Base-by-base conservation (phyloP, 2,329 filamentous ascomycete species). In the Cercospora sp. region DNA sequence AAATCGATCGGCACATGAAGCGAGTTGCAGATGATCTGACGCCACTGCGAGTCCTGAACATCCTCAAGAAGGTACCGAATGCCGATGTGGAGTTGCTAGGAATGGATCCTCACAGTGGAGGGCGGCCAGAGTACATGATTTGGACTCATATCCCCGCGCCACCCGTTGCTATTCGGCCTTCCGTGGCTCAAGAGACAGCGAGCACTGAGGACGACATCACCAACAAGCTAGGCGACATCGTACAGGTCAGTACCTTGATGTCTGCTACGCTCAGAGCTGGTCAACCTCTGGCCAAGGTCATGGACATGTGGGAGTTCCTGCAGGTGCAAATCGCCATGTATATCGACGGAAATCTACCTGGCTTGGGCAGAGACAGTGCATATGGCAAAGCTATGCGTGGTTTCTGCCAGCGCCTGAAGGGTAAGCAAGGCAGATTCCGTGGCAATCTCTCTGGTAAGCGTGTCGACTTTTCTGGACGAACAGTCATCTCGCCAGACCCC, bases 281-380 rank as follows among this genome's bases (percentile, higher is more conserved):
- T 9, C 91, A 94, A 13, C 89, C 93, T 0, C 86, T 99, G 2
- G 88, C 91, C 72, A 96, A 92, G 0, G 91, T 98, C 66, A 96
- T 98, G 89, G 95, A 99, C 78, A 93, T 97, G 75, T 99, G 95
- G 95, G 95, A 99, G 77, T 98, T 94, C 76, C 83, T 99, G 69
- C 94, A 98, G 77, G 86, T 97, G 8, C 94, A 98, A 76, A 91
- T 98, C 69, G 95, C 94, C 69, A 93, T 98, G 86, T 98, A 99
- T 79, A 94, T 99, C 79, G 98, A 99, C 82, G 97, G 94, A 71
- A 94, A 97, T 74, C 90, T 97, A 2, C 95, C 95, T 0, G 94
- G 94, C 30, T 86, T 99, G n/a, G 76, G 76, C 28, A 90, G 94
- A 74, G 93, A 96, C 75, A 90, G 90, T 12, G 92, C 93, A 8